These are phyloP conservation scores for Oryza meyeriana DNA, from an alignment of 176 grass and related monocot species.

Conservation along the genomic window DNA sequence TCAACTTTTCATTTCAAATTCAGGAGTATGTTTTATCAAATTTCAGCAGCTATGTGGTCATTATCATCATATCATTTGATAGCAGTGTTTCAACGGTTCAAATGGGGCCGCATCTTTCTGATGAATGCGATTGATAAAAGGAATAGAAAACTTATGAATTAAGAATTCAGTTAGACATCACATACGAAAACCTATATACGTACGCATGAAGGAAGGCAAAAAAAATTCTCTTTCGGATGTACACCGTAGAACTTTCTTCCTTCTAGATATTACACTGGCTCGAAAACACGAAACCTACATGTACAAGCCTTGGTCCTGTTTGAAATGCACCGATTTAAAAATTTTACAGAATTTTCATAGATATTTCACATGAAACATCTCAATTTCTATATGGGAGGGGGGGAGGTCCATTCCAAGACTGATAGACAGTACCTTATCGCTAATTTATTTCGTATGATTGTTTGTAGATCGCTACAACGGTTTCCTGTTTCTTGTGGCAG, in stretches of 20 bases:
- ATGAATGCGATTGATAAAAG: neutral
- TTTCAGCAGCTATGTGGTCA: neutral
- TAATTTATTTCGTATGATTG: too few species aligned
- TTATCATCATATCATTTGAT: conserved; percentile 16
- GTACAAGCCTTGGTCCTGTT: neutral
- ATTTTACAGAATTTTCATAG: neutral
- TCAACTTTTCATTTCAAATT: neutral
- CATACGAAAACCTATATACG: neutral
- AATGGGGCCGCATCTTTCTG: neutral
- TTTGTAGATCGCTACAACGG: too few species aligned
- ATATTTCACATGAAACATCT: neutral
- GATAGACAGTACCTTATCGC: too few species aligned
- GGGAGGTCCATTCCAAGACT: too few species aligned
- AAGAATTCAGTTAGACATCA: neutral
- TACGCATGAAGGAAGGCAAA: neutral
- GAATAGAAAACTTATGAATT: neutral
- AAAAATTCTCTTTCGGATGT: neutral
- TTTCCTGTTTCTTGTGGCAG: too few species aligned
- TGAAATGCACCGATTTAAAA: neutral
- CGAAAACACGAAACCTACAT: neutral
- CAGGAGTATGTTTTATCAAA: neutral
- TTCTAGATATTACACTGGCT: neutral
- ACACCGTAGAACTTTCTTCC: neutral
- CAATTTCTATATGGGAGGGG: neutral
- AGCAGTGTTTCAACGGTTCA: conserved; percentile 15